Evolutionary conservation across 371 early-diverging fungal species (phyloP).

Genomic region (Mucor velutinosus): DNA sequence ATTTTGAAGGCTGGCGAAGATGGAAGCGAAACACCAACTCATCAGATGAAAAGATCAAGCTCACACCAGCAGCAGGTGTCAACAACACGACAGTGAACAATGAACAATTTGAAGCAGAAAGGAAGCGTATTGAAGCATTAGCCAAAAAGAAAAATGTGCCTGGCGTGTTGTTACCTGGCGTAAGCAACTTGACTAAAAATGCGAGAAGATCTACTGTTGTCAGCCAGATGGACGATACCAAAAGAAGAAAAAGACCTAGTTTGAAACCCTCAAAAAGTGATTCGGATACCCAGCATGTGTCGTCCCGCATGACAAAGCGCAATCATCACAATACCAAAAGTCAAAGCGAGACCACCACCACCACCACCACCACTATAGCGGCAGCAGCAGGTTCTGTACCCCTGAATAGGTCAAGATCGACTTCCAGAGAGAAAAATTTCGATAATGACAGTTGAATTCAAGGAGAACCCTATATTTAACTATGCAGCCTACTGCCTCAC

Average conservation of each 20-base stretch:
- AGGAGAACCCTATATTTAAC: background rate
- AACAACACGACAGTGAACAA: background rate
- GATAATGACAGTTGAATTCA: background rate
- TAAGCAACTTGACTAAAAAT: slow-evolving; percentile 12
- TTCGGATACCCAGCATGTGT: slow-evolving; percentile 11
- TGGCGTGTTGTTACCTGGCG: slow-evolving; percentile 24
- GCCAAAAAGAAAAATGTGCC: slow-evolving; percentile 1
- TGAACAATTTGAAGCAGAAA: slow-evolving; percentile 15
- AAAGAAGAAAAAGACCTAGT: background rate
- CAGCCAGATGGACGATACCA: background rate
- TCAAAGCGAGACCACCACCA: background rate
- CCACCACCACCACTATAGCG: background rate
- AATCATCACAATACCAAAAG: background rate
- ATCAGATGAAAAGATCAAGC: background rate
- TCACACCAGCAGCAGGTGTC: background rate
- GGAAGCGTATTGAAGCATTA: slow-evolving; percentile 11
- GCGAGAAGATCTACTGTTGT: background rate
- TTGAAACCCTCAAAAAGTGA: slow-evolving; percentile 19
- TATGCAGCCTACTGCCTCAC: background rate
- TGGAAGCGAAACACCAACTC: slow-evolving; percentile 45
- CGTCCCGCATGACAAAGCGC: background rate
- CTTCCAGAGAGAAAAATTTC: background rate
- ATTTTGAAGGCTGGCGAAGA: slow-evolving; percentile 74
- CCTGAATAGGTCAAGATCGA: slow-evolving; percentile 7
- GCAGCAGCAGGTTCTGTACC: background rate